Evolutionary conservation across 73 alveolate genomes (phyloP), one percentile per base, ranked within the genome.

Genomic region (Paramecium caudatum): DNA sequence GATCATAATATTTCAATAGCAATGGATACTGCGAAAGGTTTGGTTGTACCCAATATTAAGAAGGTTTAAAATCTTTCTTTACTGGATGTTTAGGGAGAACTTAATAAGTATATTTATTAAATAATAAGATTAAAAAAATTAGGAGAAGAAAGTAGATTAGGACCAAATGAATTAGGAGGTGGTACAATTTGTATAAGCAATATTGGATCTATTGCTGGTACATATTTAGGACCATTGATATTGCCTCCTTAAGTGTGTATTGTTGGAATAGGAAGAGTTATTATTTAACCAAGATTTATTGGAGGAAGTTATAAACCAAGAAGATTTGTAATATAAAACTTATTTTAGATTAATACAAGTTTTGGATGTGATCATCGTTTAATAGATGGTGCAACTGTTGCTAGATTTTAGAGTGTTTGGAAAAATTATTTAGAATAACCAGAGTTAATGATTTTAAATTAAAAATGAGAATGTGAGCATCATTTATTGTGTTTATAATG

Each of bases 361-460:
- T 87, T 96, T 82, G 82, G 97, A 4, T 96, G 96, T 50, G 98
- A 95, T 84, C 98, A 96, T 85, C 61, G 99, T 82, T 86, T 95
- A 8, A 41, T 96, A 46, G 99, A 96, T 78, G 99, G 99, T 16
- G 99, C 99, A 8, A 91, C 98, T 1, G 96, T 94, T 13, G 95
- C 98, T 10, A 90, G 97, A 78, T 96, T 96, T 92, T 86, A 93
- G 12, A 90, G 88, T 36, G 48, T 62, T 47, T 87, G 97, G 95
- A 93, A 84, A 90, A 68, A 62, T 33, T 90, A 90, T 39, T 27
- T 96, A 55, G 96, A 93, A 50, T 91, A 96, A 80, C 99, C 99
- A 3, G 91, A 94, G 17, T 39, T 90, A 49, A 96, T 96, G 99
- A 96, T 96, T 32, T 70, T 91, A 23, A 82, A 91, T 41, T 55